Evolutionary conservation across 2,329 filamentous ascomycete species (phyloP).

Genomic region (Fusarium zealandicum): DNA sequence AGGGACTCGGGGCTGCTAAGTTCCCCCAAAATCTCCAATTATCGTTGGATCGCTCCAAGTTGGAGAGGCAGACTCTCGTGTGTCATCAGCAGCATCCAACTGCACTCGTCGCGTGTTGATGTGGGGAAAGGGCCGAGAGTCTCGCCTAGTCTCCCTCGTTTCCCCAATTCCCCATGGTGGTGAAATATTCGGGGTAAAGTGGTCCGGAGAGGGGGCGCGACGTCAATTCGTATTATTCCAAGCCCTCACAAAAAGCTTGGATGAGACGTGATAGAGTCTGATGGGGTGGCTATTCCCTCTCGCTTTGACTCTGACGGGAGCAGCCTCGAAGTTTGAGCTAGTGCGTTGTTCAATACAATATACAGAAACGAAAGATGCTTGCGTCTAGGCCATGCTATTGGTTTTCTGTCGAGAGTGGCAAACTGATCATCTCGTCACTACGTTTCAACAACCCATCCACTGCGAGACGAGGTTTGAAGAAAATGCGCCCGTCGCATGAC

Average conservation of each 20-base stretch:
- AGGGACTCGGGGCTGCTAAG: no score
- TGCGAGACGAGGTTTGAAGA: neutral
- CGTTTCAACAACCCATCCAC: neutral
- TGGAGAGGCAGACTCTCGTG: neutral
- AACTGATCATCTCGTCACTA: conserved; percentile 3
- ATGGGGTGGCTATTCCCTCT: conserved; percentile 9
- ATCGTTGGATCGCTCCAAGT: conserved; percentile 1
- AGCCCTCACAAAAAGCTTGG: neutral
- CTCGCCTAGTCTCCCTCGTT: conserved; percentile 18
- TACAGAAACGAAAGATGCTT: neutral
- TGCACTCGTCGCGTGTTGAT: conserved; percentile 25
- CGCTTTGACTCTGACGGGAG: neutral
- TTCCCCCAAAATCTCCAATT: no score
- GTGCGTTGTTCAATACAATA: no score
- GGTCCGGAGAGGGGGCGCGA: no score
- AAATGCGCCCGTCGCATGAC: neutral
- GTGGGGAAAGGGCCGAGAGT: conserved; percentile 40
- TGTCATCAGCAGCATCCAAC: conserved; percentile 15
- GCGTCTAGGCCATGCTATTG: neutral
- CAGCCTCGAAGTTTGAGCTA: neutral
- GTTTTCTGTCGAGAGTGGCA: neutral
- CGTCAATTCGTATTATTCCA: no score
- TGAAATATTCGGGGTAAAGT: conserved; percentile 28
- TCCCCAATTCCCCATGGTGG: conserved; percentile 25
- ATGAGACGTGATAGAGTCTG: neutral